phyloP scores from a whole-genome alignment of 2,329 filamentous ascomycete species.

The Ceratocystis lukuohia region DNA sequence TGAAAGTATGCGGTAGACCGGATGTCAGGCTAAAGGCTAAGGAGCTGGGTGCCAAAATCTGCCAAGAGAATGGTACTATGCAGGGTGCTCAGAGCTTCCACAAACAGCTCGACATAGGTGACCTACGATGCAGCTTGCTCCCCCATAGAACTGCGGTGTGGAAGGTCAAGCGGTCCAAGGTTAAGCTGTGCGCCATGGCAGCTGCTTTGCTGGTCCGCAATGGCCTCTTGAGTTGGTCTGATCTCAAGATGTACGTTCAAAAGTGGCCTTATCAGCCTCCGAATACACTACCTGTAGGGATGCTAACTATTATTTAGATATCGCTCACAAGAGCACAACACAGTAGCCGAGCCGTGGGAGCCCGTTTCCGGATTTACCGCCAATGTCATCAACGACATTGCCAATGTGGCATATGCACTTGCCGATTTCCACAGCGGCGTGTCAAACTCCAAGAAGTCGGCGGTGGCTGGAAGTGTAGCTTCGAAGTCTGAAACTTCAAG shows the following conservation, averaged over 20 bases:
- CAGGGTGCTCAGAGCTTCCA: constrained; percentile 57
- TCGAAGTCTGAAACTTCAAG: neutral
- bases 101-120: constrained; percentile 51
- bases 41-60: constrained; percentile 50
- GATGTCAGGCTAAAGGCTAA: constrained; percentile 43
- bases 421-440: constrained; percentile 51
- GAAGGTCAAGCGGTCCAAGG: constrained; percentile 51
- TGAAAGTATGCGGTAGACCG: constrained; percentile 45
- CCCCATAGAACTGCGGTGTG: constrained; percentile 60
- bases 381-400: constrained; percentile 70
- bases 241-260: constrained; percentile 47
- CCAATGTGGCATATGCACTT: constrained; percentile 67
- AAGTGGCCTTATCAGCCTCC: neutral
- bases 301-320: constrained; percentile 25
- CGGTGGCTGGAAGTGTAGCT: neutral
- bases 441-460: constrained; percentile 10
- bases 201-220: constrained; percentile 54
- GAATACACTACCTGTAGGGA: constrained; percentile 30
- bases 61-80: constrained; percentile 50
- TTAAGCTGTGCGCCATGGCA: constrained; percentile 58
- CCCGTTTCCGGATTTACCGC: constrained; percentile 65
- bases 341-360: constrained; percentile 64
- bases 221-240: constrained; percentile 51
- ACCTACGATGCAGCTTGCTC: constrained; percentile 55
- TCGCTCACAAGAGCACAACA: constrained; percentile 52